These are phyloP conservation scores for Talinum fruticosum DNA, from an alignment of 148 eudicot species.

Conservation along the genomic window DNA sequence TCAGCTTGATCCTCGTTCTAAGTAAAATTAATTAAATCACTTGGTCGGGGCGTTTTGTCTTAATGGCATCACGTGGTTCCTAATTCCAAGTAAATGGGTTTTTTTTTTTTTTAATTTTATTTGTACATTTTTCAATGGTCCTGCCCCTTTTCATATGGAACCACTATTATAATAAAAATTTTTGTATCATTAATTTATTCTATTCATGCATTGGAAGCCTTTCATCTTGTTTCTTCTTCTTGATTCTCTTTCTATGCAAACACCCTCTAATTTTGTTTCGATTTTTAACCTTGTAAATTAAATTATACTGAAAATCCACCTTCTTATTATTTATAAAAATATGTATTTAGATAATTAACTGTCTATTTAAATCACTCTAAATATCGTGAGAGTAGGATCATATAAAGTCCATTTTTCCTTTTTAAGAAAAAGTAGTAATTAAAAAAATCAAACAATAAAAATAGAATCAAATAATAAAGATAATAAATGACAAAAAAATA, in stretches of 20 bases:
- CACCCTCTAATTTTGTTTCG: no score
- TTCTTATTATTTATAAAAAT: no score
- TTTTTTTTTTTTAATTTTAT: conserved; percentile 30
- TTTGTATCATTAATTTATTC: background rate
- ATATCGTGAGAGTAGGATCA: no score
- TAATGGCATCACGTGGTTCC: conserved; percentile 97
- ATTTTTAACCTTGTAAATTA: no score
- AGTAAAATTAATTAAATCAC: conserved; percentile 51
- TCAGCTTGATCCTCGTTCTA: conserved; percentile 26
- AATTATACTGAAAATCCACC: no score
- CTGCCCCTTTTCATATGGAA: conserved; percentile 5
- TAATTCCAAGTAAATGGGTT: conserved; percentile 64
- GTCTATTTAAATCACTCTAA: no score
- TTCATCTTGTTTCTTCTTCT: conserved; percentile 27
- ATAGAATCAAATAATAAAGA: background rate
- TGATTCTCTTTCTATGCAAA: conserved; percentile 22
- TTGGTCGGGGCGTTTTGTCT: conserved; percentile 95
- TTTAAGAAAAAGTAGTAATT: no score
- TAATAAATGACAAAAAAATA: background rate
- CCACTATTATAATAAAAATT: background rate
- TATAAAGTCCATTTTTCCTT: no score
- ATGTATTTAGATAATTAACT: no score
- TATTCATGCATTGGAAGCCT: conserved; percentile 34
- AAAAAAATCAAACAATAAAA: background rate
- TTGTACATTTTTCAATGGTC: conserved; percentile 49